Percentiles rank a stretch among this genome's conserved stretches.
phyloP scores from a whole-genome alignment of 2,329 filamentous ascomycete genomes.

The Fusarium oxysporum region DNA sequence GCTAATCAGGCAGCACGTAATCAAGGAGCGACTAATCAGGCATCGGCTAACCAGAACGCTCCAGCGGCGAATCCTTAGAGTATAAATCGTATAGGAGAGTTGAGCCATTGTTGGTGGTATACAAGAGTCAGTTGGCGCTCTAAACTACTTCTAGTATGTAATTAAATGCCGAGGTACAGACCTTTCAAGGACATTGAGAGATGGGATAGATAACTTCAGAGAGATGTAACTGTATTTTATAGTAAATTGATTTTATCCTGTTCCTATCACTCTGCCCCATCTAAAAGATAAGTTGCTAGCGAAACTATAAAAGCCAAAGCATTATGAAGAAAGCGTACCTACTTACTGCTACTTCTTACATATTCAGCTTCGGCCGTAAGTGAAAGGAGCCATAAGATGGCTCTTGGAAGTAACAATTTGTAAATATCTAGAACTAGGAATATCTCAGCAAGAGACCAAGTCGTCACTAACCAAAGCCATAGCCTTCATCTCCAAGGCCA shows the following conservation, averaged over 20 bases:
- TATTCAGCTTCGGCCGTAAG: rapidly evolving
- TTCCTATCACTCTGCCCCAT: too few species aligned
- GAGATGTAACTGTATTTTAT: too few species aligned
- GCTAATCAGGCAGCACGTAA: rapidly evolving
- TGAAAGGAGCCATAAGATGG: rapidly evolving
- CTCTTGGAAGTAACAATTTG: rapidly evolving
- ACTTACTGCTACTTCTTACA: background rate
- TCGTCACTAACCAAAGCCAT: background rate
- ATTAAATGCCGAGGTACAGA: too few species aligned
- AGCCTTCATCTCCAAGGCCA: rapidly evolving
- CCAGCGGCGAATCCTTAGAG: rapidly evolving
- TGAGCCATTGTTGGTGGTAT: rapidly evolving
- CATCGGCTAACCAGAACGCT: too few species aligned
- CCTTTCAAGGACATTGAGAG: too few species aligned
- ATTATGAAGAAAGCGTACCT: rapidly evolving
- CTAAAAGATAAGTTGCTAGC: too few species aligned
- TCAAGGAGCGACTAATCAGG: too few species aligned
- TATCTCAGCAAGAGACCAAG: rapidly evolving
- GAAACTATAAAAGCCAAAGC: too few species aligned
- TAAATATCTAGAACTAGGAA: rapidly evolving
- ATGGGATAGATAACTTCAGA: rapidly evolving
- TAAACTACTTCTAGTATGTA: too few species aligned
- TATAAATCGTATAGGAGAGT: rapidly evolving
- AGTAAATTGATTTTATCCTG: too few species aligned
- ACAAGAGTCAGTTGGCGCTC: rapidly evolving